Evolutionary conservation across 495 filamentous ascomycete species (phyloP), one percentile per base, ranked within the genome.

Genomic region (Lasiosphaeria miniovina): DNA sequence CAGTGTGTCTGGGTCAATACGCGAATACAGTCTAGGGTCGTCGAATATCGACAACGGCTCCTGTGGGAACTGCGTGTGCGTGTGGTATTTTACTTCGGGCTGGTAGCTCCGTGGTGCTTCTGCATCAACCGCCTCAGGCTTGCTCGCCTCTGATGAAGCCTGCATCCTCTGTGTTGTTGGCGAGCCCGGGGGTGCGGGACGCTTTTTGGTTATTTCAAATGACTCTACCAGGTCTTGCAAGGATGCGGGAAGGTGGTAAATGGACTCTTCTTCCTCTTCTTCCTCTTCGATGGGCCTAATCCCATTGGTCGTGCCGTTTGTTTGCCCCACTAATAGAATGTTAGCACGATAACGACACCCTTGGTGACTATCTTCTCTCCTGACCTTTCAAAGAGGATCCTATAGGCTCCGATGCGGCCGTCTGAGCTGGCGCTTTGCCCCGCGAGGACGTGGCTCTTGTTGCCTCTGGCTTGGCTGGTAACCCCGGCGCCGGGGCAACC

Each of bases 1-100:
- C n/a, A 98, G 81, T 2, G 92, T 93, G 66, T 98, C 94, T 4
- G 93, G 90, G 62, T 98, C 94, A 52, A 98, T 93, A 36, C 89
- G 83, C 31, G 84, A 81, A 72, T 96, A 98, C 46, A 98, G 75
- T 11, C 87, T 80, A 4, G 91, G 90, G 69, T 98, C 93, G 60
- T 96, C 90, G 63, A 97, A 91, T 57, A 96, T 92, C 15, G 89
- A 72, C 34, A 96, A 79, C 6, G 92, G 90, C 67, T 97, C 91
- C 67, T 96, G 91, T 0, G 95, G 94, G 70, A 96, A 98, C 63
- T 94, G 89, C 5, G 86, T 76, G 6, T 90, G 85, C 3, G 91
- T 91, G 64, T 88, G 86, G 73, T 87, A 90, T 36, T 85, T 88
- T 52, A 85, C 85, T 55, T 90, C 84, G 0, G 94, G 92, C 64